Percentiles rank a stretch among this genome's conserved stretches.
These are phyloP conservation scores for Carex cristatella DNA, from an alignment of 176 grass and related monocot species.

Conservation along the genomic window DNA sequence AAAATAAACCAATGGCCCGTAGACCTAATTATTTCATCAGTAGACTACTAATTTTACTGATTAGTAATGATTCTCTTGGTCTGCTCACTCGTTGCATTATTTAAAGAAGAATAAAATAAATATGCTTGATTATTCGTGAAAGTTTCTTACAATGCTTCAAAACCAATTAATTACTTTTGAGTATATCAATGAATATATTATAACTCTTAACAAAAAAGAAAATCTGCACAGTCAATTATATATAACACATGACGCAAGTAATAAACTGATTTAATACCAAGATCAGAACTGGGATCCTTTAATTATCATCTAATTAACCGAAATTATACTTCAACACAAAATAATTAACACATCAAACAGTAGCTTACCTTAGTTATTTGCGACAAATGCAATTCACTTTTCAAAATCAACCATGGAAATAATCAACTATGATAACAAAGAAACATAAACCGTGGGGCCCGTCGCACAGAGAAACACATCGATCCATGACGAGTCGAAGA, in stretches of 20 bases:
- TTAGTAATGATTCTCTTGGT: background rate
- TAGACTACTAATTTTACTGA: background rate
- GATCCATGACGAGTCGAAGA: background rate
- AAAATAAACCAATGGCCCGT: background rate
- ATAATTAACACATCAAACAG: background rate
- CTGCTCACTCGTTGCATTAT: background rate
- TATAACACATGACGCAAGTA: background rate
- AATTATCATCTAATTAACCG: background rate
- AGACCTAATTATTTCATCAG: background rate
- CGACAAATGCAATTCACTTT: background rate
- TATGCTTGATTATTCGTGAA: background rate
- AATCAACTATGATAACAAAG: background rate
- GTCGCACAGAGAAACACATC: slow-evolving; percentile 3
- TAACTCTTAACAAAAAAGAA: background rate
- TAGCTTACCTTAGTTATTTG: background rate
- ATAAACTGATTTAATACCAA: background rate
- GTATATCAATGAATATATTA: background rate
- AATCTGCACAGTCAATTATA: background rate
- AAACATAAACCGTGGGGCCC: slow-evolving; percentile 6
- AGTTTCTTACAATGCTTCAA: background rate
- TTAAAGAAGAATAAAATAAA: background rate
- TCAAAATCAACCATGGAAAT: background rate
- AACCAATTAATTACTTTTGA: slow-evolving; percentile 5
- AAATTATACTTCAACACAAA: background rate
- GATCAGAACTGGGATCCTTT: background rate